These are phyloP conservation scores for Luzula sylvatica DNA, from an alignment of 176 grass and related monocot species.

Conservation along the genomic window DNA sequence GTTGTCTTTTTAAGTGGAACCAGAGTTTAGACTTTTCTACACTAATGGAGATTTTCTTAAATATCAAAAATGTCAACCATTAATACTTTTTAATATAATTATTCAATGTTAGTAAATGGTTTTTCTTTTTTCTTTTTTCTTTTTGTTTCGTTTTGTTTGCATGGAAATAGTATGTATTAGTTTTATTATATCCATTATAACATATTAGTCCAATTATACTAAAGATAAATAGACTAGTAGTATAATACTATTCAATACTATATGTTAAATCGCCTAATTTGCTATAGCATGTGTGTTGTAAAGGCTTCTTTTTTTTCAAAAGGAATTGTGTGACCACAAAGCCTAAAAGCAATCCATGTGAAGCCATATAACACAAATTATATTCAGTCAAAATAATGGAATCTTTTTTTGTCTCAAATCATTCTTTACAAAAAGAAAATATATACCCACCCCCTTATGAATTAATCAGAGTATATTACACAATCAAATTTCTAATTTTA, in stretches of 20 bases:
- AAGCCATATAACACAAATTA: slow-evolving; percentile 25
- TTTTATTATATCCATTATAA: no score
- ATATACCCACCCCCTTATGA: slow-evolving; percentile 1
- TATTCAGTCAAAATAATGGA: slow-evolving; percentile 2
- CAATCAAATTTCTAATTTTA: not conserved
- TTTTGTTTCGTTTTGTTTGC: not conserved
- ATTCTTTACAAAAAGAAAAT: slow-evolving; percentile 9
- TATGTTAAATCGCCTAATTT: slow-evolving; percentile 1
- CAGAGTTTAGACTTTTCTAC: slow-evolving; percentile 6
- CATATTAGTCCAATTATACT: no score
- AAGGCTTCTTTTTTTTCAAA: slow-evolving; percentile 25
- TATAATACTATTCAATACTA: no score
- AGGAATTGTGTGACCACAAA: slow-evolving; percentile 24
- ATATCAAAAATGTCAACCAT: not conserved
- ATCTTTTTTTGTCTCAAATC: slow-evolving; percentile 12
- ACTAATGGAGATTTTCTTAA: not conserved
- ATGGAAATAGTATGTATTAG: no score
- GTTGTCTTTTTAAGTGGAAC: slow-evolving; percentile 4
- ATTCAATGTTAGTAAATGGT: not conserved
- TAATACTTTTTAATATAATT: not conserved
- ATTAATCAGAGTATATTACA: not conserved
- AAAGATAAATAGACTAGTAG: no score
- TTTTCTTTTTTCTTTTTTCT: no score
- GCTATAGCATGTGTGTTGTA: slow-evolving; percentile 10
- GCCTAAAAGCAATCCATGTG: slow-evolving; percentile 22